Evolutionary conservation across 2,329 filamentous ascomycete species (phyloP), one percentile per base, ranked within the genome.

Genomic region (Coniella lustricola): DNA sequence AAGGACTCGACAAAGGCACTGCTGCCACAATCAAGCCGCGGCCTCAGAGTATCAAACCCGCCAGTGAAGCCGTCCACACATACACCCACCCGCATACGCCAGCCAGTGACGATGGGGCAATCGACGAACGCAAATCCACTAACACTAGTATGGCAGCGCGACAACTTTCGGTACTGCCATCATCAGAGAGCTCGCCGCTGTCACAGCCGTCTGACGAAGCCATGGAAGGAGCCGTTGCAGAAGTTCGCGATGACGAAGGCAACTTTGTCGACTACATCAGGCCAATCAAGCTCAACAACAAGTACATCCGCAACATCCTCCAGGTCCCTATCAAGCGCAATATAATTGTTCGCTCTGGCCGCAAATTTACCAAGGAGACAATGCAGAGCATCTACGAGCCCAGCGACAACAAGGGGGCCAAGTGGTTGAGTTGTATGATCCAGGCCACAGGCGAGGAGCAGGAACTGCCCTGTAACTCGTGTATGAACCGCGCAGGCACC

Each of bases 351-450:
- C 71, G 72, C 1, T 59, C 59, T 4, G 66, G 67, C 12, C 60
- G 69, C 16, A 67, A 65, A n/a, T 71, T 74, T 47, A 67, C 63
- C 10, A 54, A 61, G 3, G 58, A 65, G 3, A 63, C 68, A 7
- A 61, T 74, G 8, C 60, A 65, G 3, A 62, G 57, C 22, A 69
- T 75, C 32, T 69, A 71, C 45, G 66, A 69, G 12, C 63, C 67
- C 7, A 61, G 59, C n/a, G 68, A 72, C 39, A 59, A 57, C 2
- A 71, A 72, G 54, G 66, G 64, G 1, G 63, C 68, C 42, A 73
- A 70, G 53, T 75, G 71, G 71, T 54, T 74, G 7, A 67, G 69
- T 12, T 70, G 69, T 49, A 72, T 74, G 65, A 73, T 76, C 29
- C 73, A 77, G 51, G 74, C 74, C 2, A 73, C 66, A 0, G 73